Evolutionary conservation across 164 flowering plant species (phyloP).

Genomic region (Piper longum): DNA sequence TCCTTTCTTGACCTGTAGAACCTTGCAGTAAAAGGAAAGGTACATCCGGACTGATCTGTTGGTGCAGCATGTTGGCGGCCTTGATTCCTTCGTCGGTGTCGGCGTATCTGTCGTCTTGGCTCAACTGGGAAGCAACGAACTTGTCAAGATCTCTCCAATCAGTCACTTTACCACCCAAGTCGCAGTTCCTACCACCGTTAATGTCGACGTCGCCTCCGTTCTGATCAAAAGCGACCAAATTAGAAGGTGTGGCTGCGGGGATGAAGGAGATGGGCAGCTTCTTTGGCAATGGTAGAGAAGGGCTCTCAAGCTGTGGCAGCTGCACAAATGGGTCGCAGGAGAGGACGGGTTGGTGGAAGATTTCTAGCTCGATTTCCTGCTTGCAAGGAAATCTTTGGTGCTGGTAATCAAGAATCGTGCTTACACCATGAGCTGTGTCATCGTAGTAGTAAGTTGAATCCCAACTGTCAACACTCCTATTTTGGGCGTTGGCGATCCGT

Average conservation of each 20-base stretch:
- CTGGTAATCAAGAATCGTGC: constrained; percentile 37
- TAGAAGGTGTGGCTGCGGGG: constrained; percentile 9
- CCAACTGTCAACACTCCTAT: constrained; percentile 37
- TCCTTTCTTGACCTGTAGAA: constrained; percentile 8
- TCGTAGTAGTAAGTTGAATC: constrained; percentile 55
- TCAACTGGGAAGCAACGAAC: constrained; percentile 90
- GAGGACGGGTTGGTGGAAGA: constrained; percentile 13
- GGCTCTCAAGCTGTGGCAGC: constrained; percentile 84
- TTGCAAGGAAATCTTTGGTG: constrained; percentile 33
- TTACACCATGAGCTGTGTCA: constrained; percentile 29
- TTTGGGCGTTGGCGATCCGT: constrained; percentile 18
- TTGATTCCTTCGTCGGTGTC: constrained; percentile 7
- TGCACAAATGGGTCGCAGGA: constrained; percentile 38
- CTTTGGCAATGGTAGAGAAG: constrained; percentile 54
- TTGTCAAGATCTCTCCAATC: constrained; percentile 91
- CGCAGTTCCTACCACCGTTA: constrained; percentile 2
- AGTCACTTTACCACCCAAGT: constrained; percentile 32
- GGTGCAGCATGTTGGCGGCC: constrained; percentile 17
- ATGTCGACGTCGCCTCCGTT: constrained; percentile 12
- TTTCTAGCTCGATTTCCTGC: constrained; percentile 48
- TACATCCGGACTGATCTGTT: constrained; percentile 23
- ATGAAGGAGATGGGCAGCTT: constrained; percentile 28
- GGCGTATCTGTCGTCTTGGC: constrained; percentile 46
- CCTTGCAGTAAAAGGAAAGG: constrained; percentile 33
- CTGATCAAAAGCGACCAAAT: too few relatives aligned